Conservation (phyloP, 2,329 filamentous ascomycete genomes). For the Penicillium freii region DNA sequence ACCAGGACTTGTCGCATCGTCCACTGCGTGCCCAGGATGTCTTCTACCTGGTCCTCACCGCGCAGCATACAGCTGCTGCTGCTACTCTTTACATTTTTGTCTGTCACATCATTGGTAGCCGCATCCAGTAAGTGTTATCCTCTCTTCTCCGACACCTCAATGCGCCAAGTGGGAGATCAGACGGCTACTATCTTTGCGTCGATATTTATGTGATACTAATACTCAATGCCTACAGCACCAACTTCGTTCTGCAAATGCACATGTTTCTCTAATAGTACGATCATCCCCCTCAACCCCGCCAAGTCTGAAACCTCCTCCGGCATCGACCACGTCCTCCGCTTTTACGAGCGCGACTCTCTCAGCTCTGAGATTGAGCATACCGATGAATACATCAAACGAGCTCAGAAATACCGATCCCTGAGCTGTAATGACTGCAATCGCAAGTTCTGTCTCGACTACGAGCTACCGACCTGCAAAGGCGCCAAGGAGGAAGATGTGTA, state of each 20-base stretch:
- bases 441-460: slow-evolving; percentile 63
- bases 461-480: slow-evolving; percentile 60
- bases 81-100: slow-evolving; percentile 28
- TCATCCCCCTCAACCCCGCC: slow-evolving; percentile 59
- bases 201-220: not conserved
- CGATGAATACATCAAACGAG: slow-evolving; percentile 21
- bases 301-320: slow-evolving; percentile 24
- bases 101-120: slow-evolving; percentile 29
- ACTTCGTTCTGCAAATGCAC: slow-evolving; percentile 72
- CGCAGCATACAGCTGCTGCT: slow-evolving; percentile 22
- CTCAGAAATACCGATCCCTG: slow-evolving; percentile 41
- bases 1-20: not conserved
- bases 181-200: not conserved
- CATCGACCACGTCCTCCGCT: slow-evolving; percentile 22
- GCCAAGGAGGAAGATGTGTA: slow-evolving; percentile 63
- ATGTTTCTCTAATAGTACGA: slow-evolving; percentile 65
- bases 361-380: slow-evolving; percentile 15
- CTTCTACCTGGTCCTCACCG: slow-evolving; percentile 20
- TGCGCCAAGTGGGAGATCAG: not conserved
- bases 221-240: slow-evolving; percentile 30
- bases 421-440: slow-evolving; percentile 67
- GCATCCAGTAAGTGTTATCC: slow-evolving; percentile 36
- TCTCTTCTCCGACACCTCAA: not conserved
- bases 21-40: slow-evolving; percentile 15
- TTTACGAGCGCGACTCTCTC: slow-evolving; percentile 19